Base-by-base conservation (phyloP, 139 green algal genomes). In the Tetraselmis striata region DNA sequence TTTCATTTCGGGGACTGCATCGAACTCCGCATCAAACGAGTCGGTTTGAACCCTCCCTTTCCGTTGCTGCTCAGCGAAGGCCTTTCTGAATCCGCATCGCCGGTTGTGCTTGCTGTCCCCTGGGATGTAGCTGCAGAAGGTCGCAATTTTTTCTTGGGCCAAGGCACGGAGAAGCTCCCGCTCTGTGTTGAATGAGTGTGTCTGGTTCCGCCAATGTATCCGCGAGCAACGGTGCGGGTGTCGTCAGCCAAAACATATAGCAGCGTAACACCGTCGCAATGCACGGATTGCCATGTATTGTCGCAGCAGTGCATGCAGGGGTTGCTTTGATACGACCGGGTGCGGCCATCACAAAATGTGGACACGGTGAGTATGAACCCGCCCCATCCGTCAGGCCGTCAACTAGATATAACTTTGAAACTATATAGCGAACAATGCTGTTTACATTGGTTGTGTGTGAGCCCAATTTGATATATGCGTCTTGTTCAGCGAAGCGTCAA, bases 101-200 rank as follows among this genome's bases (percentile, higher is more conserved):
- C 30, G 32, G 75, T 80, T 84, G 26, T 80, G 31, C 81, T 76
- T 76, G 30, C 31, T 76, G 81, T 82, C 77, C 2, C 76, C 30
- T 23, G 29, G 74, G 27, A 59, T 77, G 26, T 59, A 77, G 29
- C 23, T 28, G 76, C 82, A 85, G 58, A 80, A 77, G 28, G 2
- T 77, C 28, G 82, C 2, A 30, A 59, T 11, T 1, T 77, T 31
- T 2, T 2, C 76, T 24, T 77, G 27, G 1, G 29, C 24, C 25
- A 85, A 31, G 24, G 76, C 77, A 30, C 32, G 77, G 23, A 85
- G 76, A 18, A 85, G 82, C 18, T 67, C 28, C 30, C 77, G 30
- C 76, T 85, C 82, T 23, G 82, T 59, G 77, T 85, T 77, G 76
- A 85, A 85, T n/a, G 76, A 82, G 76, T 85, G 82, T 23, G 82